These are phyloP conservation scores for Flammula alnicola DNA, from an alignment of 1,284 basidiomycete genomes.

Conservation along the genomic window DNA sequence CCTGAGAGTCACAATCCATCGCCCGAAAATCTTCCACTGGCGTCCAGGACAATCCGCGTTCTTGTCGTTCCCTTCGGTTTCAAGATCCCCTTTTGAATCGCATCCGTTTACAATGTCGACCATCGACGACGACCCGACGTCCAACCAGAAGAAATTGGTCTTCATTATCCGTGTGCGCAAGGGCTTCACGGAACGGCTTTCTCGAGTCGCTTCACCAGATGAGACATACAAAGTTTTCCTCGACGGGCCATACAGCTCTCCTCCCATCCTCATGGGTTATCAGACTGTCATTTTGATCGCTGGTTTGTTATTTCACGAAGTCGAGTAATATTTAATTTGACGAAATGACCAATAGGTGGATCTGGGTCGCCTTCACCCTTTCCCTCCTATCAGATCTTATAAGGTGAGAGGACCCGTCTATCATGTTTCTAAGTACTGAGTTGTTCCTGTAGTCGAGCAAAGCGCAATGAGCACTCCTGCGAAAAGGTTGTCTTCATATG, in stretches of 20 bases:
- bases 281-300: slow-evolving; percentile 52
- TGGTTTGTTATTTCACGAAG: slow-evolving; percentile 40
- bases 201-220: slow-evolving; percentile 33
- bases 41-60: slow-evolving; percentile 62
- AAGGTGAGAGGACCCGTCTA: slow-evolving; percentile 29
- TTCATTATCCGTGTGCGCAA: slow-evolving; percentile 52
- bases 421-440: not conserved
- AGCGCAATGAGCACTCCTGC: slow-evolving; percentile 29
- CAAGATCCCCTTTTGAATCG: slow-evolving; percentile 48
- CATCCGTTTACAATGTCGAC: slow-evolving; percentile 64
- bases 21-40: slow-evolving; percentile 53
- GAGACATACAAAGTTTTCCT: slow-evolving; percentile 45
- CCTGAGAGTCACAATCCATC: slow-evolving; percentile 51
- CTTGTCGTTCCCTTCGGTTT: slow-evolving; percentile 51
- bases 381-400: slow-evolving; percentile 50
- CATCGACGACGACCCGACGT: slow-evolving; percentile 22
- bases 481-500: too few species aligned
- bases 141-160: slow-evolving; percentile 39
- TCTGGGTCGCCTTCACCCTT: slow-evolving; percentile 56
- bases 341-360: too few species aligned
- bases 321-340: too few species aligned
- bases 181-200: slow-evolving; percentile 54
- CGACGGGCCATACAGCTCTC: slow-evolving; percentile 59
- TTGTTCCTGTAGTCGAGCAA: slow-evolving; percentile 27
- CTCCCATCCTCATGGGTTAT: slow-evolving; percentile 48